Conservation (phyloP, 495 filamentous ascomycete species). For the Acidomyces sp. region DNA sequence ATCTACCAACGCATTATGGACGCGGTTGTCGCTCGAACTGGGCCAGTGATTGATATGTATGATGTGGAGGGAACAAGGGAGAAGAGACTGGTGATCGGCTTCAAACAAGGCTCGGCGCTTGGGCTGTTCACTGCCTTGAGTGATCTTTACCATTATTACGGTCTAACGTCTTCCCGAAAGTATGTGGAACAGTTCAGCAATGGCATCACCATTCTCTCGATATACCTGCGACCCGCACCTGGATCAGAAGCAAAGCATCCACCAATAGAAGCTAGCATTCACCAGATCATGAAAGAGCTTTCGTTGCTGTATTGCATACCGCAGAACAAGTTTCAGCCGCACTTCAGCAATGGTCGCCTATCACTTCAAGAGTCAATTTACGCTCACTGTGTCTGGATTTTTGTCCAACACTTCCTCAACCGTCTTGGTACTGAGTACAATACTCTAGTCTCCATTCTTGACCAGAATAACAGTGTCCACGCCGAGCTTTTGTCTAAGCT, state of each 20-base stretch:
- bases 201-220: conserved; percentile 88
- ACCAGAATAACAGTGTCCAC: conserved; percentile 66
- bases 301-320: conserved; percentile 95
- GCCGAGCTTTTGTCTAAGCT: conserved; percentile 87
- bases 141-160: conserved; percentile 97
- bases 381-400: conserved; percentile 93
- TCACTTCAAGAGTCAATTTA: conserved; percentile 96
- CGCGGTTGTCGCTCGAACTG: conserved; percentile 65
- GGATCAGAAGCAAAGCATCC: conserved; percentile 44
- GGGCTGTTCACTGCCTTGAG: conserved; percentile 91
- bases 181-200: conserved; percentile 99
- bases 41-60: conserved; percentile 94
- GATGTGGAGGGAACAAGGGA: conserved; percentile 84
- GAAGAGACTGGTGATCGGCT: conserved; percentile 86
- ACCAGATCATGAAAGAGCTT: conserved; percentile 98
- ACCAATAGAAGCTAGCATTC: conserved; percentile 83
- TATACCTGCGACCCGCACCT: conserved; percentile 68
- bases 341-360: conserved; percentile 77
- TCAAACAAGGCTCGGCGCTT: conserved; percentile 80
- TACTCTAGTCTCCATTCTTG: conserved; percentile 69
- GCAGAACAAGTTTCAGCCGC: conserved; percentile 81
- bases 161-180: conserved; percentile 87
- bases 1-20: conserved; percentile 89
- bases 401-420: conserved; percentile 94
- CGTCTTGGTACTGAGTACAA: conserved; percentile 74